Evolutionary conservation across 805 yeast genomes (phyloP).

Genomic region (Candida methanosorbosa): DNA sequence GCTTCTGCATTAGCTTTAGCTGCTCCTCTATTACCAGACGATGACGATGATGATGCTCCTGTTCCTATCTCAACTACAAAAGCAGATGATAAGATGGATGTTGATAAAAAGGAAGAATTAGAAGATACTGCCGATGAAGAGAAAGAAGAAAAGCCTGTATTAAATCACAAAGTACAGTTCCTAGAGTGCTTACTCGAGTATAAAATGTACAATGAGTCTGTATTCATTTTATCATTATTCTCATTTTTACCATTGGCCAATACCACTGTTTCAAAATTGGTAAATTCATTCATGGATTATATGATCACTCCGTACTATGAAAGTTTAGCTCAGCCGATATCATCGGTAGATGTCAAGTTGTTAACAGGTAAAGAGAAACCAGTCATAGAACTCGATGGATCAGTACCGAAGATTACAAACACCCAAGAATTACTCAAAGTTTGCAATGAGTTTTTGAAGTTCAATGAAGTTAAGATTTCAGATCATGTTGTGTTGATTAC

Average conservation of each 20-base stretch:
- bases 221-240: constrained; percentile 47
- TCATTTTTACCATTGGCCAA: constrained; percentile 55
- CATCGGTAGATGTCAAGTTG: not conserved
- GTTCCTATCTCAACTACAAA: too few species aligned
- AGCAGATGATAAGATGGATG: constrained; percentile 3
- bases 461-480: constrained; percentile 49
- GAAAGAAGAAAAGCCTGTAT: constrained; percentile 4
- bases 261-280: constrained; percentile 34
- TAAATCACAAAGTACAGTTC: constrained; percentile 33
- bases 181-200: constrained; percentile 44
- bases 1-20: constrained; percentile 83
- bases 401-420: constrained; percentile 27
- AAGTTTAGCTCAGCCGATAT: not conserved
- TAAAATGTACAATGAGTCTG: constrained; percentile 56
- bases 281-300: constrained; percentile 40
- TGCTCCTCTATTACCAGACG: constrained; percentile 70
- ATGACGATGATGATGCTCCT: constrained; percentile 41
- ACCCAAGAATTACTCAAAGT: constrained; percentile 36
- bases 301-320: constrained; percentile 41
- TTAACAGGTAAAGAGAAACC: too few species aligned
- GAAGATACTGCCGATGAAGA: constrained; percentile 6
- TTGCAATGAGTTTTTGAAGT: constrained; percentile 41
- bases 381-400: not conserved
- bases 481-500: constrained; percentile 38
- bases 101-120: not conserved